Percentiles rank a stretch among this genome's conserved stretches.
Evolutionary conservation across 768 basidiomycete genomes (phyloP).

Genomic region (Trametes punicea): DNA sequence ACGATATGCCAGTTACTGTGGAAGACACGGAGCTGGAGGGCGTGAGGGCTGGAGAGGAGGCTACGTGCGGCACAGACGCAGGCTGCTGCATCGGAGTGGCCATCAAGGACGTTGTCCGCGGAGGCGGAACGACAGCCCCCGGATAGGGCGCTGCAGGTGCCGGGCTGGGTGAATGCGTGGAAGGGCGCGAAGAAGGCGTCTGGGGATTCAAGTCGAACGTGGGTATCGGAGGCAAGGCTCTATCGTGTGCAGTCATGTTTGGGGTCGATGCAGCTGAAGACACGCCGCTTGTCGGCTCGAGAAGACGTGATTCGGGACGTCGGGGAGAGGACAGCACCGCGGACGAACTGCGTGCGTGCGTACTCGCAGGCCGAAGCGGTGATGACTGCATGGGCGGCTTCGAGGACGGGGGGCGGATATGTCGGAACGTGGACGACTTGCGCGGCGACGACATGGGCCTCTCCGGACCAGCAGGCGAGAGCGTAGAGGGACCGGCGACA

Average conservation of each 20-base stretch:
- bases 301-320: neutral
- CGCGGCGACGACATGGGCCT: slow-evolving; percentile 22
- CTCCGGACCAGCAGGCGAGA: slow-evolving; percentile 2
- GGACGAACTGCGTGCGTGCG: slow-evolving; percentile 20
- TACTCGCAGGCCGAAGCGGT: slow-evolving; percentile 33
- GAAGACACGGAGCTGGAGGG: slow-evolving; percentile 19
- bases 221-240: slow-evolving; percentile 26
- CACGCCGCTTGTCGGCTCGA: slow-evolving; percentile 16
- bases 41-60: slow-evolving; percentile 18
- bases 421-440: slow-evolving; percentile 52
- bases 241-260: slow-evolving; percentile 18
- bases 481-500: slow-evolving; percentile 19
- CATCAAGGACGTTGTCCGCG: slow-evolving; percentile 7
- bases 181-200: slow-evolving; percentile 19
- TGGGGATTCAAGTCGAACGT: slow-evolving; percentile 20
- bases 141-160: slow-evolving; percentile 10
- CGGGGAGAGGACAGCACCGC: slow-evolving; percentile 19
- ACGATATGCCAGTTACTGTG: slow-evolving; percentile 21
- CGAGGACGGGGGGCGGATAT: slow-evolving; percentile 33
- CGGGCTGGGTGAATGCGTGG: slow-evolving; percentile 16
- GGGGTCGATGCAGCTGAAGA: slow-evolving; percentile 23
- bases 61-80: neutral
- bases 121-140: neutral
- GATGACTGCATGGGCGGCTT: slow-evolving; percentile 31
- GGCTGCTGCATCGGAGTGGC: slow-evolving; percentile 5